phyloP scores from a whole-genome alignment of 495 filamentous ascomycete genomes.

The Tirmania nivea region DNA sequence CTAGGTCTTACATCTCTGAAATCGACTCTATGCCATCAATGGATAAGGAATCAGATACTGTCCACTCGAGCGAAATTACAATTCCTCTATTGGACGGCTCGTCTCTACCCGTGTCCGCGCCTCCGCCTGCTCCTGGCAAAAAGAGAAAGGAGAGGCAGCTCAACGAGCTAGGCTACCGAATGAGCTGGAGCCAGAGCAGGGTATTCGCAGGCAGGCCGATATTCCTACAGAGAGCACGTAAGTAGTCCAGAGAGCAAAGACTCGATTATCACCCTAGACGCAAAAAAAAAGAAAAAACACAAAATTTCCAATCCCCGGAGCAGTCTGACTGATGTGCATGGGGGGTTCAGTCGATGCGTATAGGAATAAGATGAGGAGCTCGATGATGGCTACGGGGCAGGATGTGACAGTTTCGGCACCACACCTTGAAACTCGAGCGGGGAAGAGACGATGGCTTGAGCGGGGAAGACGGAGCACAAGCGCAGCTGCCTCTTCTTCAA shows the following conservation, averaged over 20 bases:
- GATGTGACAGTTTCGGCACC: constrained; percentile 48
- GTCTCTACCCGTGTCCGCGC: constrained; percentile 49
- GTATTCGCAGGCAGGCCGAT: constrained; percentile 64
- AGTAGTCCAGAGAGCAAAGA: constrained; percentile 24
- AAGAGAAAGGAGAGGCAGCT: constrained; percentile 60
- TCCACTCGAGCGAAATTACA: constrained; percentile 32
- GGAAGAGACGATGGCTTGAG: constrained; percentile 67
- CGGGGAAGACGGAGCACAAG: constrained; percentile 17
- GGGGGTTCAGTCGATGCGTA: constrained; percentile 53
- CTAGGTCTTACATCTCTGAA: constrained; percentile 67
- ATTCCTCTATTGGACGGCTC: constrained; percentile 52
- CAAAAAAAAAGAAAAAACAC: not conserved
- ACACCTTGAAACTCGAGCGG: constrained; percentile 74
- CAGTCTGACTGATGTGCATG: not conserved
- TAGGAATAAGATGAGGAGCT: constrained; percentile 71
- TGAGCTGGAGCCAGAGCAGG: constrained; percentile 85
- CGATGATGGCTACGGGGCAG: constrained; percentile 60
- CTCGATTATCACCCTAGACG: not conserved
- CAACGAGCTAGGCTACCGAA: constrained; percentile 83
- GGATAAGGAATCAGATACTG: constrained; percentile 33
- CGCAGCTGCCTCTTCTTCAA: too few relatives aligned
- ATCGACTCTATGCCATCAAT: constrained; percentile 66
- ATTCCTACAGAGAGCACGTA: constrained; percentile 82
- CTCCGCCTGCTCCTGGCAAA: constrained; percentile 40
- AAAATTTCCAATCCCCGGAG: not conserved